Base-by-base conservation (phyloP, 176 grass and related monocot genomes). In the Raddia guianensis region DNA sequence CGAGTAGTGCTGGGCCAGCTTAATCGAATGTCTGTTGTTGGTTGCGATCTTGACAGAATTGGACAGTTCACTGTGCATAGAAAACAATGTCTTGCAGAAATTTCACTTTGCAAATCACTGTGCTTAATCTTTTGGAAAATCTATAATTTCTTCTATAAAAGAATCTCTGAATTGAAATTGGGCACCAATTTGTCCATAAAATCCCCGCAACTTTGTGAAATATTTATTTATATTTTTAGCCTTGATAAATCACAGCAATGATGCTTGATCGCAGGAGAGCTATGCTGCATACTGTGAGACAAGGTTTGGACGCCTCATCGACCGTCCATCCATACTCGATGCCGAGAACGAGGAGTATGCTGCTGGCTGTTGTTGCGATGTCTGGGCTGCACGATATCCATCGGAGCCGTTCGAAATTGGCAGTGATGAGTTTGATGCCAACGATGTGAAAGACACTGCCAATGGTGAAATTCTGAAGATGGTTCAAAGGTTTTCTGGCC, bases 281-380 rank as follows among this genome's bases (percentile, higher is more conserved):
- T 98, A 98, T 57, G 45, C 34, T 2, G 37, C 77, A 3, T 98
- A 98, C 77, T 98, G 95, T 57, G 7, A 52, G 40, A 91, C 84
- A 9, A 94, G 90, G 78, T 94, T 98, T 20, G 86, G 90, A 37
- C 69, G 68, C 78, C 65, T 98, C 63, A 85, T 98, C 11, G 76
- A 94, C 46, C 81, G 90, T 9, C 95, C 95, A 8, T 63, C 72
- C 43, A 91, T 98, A 46, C 77, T 94, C 73, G 95, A 98, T 75
- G 74, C 72, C 14, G 92, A 98, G 73, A 98, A 92, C 43, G 90
- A 92, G 42, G 92, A 92, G 66, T 94, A 87, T 54, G 95, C 92
- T 0, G 76, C 79, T 16, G 90, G 87, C n/a, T 40, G 40, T 35
- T 98, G 95, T 68, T 87, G 63, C 43, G 90, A 98, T 70, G 75